Conservation (phyloP, 1,139 yeast genomes). For the Magnusiomyces tetraspermus region DNA sequence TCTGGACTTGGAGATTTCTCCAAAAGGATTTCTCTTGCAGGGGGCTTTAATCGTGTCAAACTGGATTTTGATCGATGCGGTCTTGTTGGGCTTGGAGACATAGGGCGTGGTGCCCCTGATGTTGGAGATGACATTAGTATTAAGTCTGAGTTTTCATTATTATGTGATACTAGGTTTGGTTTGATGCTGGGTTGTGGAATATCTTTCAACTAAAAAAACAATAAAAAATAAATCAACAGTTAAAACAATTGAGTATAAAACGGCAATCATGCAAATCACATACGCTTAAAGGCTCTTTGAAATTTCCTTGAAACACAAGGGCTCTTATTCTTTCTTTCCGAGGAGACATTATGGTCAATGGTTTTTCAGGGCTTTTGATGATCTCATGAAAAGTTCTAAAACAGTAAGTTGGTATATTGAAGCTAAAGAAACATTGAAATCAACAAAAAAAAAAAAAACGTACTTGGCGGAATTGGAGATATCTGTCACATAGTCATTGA, state of each 20-base stretch:
- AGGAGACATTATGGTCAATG: not conserved
- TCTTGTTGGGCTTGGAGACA: not conserved
- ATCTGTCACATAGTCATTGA: conserved; percentile 27
- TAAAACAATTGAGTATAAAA: not conserved
- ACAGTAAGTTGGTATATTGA: not conserved
- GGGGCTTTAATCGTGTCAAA: not conserved
- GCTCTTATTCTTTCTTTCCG: not conserved
- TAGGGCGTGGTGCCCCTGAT: not conserved
- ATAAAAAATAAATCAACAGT: not conserved
- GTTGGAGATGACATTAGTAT: not conserved
- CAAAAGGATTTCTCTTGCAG: no score
- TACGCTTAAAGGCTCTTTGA: not conserved
- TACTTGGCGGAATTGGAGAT: conserved; percentile 23
- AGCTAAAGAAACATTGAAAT: not conserved
- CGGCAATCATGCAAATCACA: no score
- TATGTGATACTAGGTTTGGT: no score
- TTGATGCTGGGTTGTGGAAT: no score
- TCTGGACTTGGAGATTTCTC: no score
- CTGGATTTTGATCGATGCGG: not conserved
- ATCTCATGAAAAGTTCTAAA: not conserved
- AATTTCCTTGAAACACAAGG: not conserved
- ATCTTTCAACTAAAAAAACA: no score
- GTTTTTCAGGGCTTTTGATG: not conserved
- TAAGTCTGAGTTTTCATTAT: no score
- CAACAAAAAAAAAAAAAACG: conserved; percentile 13